Evolutionary conservation across 2,329 filamentous ascomycete species (phyloP).

Genomic region (Ophiosphaerella herpotricha): DNA sequence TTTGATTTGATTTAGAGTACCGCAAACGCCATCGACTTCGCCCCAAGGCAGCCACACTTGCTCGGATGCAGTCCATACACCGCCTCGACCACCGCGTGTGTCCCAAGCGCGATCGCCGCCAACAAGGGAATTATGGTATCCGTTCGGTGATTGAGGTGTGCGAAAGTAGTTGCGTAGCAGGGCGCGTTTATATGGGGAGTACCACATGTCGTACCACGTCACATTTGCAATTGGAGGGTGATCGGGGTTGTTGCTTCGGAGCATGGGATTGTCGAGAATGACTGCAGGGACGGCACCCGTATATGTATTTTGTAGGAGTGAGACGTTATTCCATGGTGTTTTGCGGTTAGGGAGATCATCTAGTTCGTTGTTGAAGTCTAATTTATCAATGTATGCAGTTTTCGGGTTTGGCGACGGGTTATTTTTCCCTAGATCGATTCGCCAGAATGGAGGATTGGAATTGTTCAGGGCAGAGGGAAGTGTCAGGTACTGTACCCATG

Average conservation of each 20-base stretch:
- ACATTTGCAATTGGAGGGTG: slow-evolving; percentile 22
- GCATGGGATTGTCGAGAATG: slow-evolving; percentile 41
- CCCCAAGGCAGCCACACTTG: slow-evolving; percentile 55
- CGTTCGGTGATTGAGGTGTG: slow-evolving; percentile 48
- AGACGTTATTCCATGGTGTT: slow-evolving; percentile 49
- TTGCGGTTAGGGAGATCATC: slow-evolving; percentile 51
- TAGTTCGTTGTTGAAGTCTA: slow-evolving; percentile 36
- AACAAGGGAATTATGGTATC: slow-evolving; percentile 50
- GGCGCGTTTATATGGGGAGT: slow-evolving; percentile 52
- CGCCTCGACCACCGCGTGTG: slow-evolving; percentile 57
- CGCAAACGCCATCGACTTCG: slow-evolving; percentile 49
- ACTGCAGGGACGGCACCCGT: slow-evolving; percentile 53
- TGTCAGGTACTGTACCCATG: slow-evolving; percentile 37
- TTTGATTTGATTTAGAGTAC: slow-evolving; percentile 44
- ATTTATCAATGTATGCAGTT: slow-evolving; percentile 35
- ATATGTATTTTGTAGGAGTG: slow-evolving; percentile 55
- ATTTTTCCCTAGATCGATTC: slow-evolving; percentile 24
- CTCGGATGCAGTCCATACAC: slow-evolving; percentile 58
- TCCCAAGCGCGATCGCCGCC: slow-evolving; percentile 57
- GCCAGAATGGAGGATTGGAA: slow-evolving; percentile 39
- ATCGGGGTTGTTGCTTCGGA: slow-evolving; percentile 27
- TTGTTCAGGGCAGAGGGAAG: slow-evolving; percentile 45
- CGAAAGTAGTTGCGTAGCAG: slow-evolving; percentile 57
- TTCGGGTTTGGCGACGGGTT: slow-evolving; percentile 36
- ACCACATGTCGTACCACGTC: slow-evolving; percentile 57